Percentiles rank a stretch among this genome's conserved stretches.
These are phyloP conservation scores for Aspergillus baeticus DNA, from an alignment of 495 filamentous ascomycete genomes.

Conservation along the genomic window DNA sequence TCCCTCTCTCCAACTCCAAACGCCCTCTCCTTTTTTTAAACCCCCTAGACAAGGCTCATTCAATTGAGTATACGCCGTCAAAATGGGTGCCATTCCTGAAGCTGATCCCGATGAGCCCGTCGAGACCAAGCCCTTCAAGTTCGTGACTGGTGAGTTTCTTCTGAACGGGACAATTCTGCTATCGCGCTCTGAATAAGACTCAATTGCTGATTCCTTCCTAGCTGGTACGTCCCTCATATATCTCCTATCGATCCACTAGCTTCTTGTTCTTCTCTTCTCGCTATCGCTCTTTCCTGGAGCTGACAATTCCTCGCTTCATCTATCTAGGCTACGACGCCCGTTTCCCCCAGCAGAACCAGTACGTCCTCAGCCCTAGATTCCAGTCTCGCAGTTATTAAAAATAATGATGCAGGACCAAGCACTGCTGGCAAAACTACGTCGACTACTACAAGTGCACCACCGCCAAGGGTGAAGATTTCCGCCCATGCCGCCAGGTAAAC, in stretches of 20 bases:
- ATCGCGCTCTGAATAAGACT: constrained; percentile 28
- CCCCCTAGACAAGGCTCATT: constrained; percentile 22
- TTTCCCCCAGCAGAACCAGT: constrained; percentile 98
- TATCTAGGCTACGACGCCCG: constrained; percentile 93
- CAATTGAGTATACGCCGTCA: constrained; percentile 22
- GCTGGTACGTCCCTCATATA: constrained; percentile 42
- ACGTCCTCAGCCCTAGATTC: constrained; percentile 22
- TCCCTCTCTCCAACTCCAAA: constrained; percentile 20
- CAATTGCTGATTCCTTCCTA: constrained; percentile 48
- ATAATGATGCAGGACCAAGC: constrained; percentile 58
- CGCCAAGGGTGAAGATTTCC: constrained; percentile 98
- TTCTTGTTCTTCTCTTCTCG: constrained; percentile 12
- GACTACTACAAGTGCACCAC: constrained; percentile 99
- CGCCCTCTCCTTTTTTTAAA: constrained; percentile 17
- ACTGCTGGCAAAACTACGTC: constrained; percentile 99
- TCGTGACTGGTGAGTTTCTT: constrained; percentile 85
- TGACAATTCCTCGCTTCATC: constrained; percentile 14
- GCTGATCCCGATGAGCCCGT: constrained; percentile 86
- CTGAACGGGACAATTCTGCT: constrained; percentile 23
- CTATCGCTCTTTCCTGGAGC: constrained; percentile 17
- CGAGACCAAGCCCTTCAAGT: constrained; percentile 99
- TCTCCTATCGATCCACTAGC: constrained; percentile 15
- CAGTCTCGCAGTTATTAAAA: not conserved
- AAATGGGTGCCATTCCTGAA: constrained; percentile 60
- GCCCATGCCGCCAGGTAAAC: constrained; percentile 90